Conservation (phyloP, 2,329 filamentous ascomycete species). For the Phaeosphaeriaceae sp. region DNA sequence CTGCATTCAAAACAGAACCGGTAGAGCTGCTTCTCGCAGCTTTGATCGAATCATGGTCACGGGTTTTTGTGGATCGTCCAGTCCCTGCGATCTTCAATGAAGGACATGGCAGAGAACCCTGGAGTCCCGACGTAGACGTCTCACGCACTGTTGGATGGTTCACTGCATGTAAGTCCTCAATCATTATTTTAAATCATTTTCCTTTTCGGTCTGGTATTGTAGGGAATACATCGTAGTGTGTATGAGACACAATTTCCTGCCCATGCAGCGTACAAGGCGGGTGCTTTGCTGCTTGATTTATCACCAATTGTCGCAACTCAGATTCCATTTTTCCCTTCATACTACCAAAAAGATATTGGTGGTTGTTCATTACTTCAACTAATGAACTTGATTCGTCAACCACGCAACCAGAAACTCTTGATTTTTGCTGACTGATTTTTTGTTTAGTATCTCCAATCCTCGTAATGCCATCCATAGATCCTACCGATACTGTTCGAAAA, state of each 20-base stretch:
- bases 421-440: background rate
- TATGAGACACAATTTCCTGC: too few species aligned
- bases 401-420: background rate
- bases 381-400: too few species aligned
- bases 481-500: constrained; percentile 60
- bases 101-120: constrained; percentile 47
- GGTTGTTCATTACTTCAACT: too few species aligned
- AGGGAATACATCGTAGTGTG: too few species aligned
- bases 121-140: constrained; percentile 57
- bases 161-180: constrained; percentile 53
- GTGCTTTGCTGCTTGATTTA: too few species aligned
- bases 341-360: too few species aligned
- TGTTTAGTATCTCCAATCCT: constrained; percentile 51
- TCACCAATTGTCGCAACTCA: too few species aligned
- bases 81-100: constrained; percentile 58
- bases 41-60: constrained; percentile 62
- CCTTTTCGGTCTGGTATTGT: too few species aligned
- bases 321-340: too few species aligned
- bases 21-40: constrained; percentile 64
- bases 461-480: constrained; percentile 30
- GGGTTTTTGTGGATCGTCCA: constrained; percentile 60
- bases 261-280: too few species aligned
- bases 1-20: constrained; percentile 59
- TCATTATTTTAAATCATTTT: too few species aligned
- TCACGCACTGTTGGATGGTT: constrained; percentile 67